These are phyloP conservation scores for Phanerochaete sordida DNA, from an alignment of 768 basidiomycete species.

Conservation along the genomic window DNA sequence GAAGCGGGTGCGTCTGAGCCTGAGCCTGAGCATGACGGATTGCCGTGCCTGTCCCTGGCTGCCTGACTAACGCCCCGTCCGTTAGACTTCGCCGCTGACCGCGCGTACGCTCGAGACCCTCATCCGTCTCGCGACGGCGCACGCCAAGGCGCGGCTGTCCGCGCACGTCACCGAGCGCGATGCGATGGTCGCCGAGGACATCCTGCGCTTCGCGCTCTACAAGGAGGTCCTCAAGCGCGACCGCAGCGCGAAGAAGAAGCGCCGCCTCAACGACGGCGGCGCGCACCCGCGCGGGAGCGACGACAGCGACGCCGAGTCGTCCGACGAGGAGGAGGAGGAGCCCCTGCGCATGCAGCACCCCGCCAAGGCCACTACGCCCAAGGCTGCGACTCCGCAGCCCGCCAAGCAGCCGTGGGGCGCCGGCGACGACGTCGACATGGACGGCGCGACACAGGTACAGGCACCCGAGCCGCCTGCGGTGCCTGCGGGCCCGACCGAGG, in stretches of 20 bases:
- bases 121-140: slow-evolving; percentile 96
- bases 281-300: slow-evolving; percentile 36
- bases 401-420: slow-evolving; percentile 49
- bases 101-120: slow-evolving; percentile 98
- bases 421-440: slow-evolving; percentile 65
- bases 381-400: slow-evolving; percentile 27
- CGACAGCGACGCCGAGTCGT: slow-evolving; percentile 41
- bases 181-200: slow-evolving; percentile 88
- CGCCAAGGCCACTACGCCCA: slow-evolving; percentile 25
- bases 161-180: slow-evolving; percentile 80
- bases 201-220: slow-evolving; percentile 96
- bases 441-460: slow-evolving; percentile 24
- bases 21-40: slow-evolving; percentile 1
- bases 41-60: not conserved
- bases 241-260: slow-evolving; percentile 65
- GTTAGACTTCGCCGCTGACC: slow-evolving; percentile 92
- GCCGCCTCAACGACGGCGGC: slow-evolving; percentile 75
- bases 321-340: slow-evolving; percentile 46
- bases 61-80: slow-evolving; percentile 5
- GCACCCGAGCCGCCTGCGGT: slow-evolving; percentile 27
- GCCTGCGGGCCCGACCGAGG: slow-evolving; percentile 31
- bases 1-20: slow-evolving; percentile 77
- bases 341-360: slow-evolving; percentile 47
- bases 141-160: slow-evolving; percentile 93
- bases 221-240: slow-evolving; percentile 89